These are phyloP conservation scores for Tritrichomonas foetus DNA, from an alignment of 208 protist genomes.

Conservation along the genomic window DNA sequence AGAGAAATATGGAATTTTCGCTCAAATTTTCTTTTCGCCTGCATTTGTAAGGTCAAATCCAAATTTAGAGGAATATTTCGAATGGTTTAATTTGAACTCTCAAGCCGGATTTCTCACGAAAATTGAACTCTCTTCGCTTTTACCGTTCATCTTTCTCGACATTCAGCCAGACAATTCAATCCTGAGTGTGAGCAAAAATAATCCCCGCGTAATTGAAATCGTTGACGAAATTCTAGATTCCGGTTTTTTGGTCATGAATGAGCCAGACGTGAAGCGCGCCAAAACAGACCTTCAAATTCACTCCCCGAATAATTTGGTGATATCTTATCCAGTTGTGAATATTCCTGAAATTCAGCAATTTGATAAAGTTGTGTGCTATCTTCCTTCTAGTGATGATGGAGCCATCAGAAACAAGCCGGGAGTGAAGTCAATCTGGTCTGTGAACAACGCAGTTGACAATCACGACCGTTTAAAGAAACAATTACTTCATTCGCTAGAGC, in stretches of 20 bases:
- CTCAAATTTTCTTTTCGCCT: not conserved
- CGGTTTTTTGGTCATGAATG: not conserved
- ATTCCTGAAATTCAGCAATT: not conserved
- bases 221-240: not conserved
- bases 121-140: not conserved
- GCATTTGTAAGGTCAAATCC: not conserved
- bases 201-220: not conserved
- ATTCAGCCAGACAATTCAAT: not conserved
- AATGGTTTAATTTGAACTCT: not conserved
- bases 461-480: slow-evolving; percentile 52
- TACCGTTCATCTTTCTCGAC: not conserved
- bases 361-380: slow-evolving; percentile 53
- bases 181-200: not conserved
- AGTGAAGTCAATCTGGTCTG: slow-evolving; percentile 52
- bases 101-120: not conserved
- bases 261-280: not conserved
- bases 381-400: slow-evolving; percentile 59
- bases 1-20: not conserved
- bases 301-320: not conserved
- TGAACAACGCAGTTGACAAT: not conserved
- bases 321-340: not conserved
- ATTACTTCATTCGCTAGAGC: not conserved
- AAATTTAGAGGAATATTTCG: not conserved
- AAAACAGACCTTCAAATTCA: not conserved
- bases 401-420: slow-evolving; percentile 58